A percentile compares a stretch with the other conserved stretches of the same genome.
Conservation (phyloP, 2,329 filamentous ascomycete species). For the Lasiodiplodia citricola region DNA sequence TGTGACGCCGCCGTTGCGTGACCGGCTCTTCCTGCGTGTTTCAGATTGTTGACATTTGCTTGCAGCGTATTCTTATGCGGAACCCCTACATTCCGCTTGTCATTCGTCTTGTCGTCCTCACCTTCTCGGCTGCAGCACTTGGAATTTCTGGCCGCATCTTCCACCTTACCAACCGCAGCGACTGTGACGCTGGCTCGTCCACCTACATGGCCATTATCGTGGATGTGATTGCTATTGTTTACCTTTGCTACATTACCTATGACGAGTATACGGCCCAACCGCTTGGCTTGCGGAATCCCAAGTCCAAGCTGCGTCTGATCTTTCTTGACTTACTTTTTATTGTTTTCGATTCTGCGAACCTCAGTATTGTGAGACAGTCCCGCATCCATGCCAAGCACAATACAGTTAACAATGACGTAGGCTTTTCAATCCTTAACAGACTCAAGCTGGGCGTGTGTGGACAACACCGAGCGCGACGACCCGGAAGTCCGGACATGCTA, state of each 20-base stretch:
- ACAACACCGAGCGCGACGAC: conserved; percentile 19
- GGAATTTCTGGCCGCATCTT: conserved; percentile 79
- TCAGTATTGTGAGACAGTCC: conserved; percentile 62
- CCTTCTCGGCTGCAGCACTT: conserved; percentile 81
- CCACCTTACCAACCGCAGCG: conserved; percentile 59
- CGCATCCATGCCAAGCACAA: neutral
- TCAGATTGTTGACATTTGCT: conserved; percentile 19
- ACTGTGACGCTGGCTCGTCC: conserved; percentile 60
- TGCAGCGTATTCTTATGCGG: conserved; percentile 67
- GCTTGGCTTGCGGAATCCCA: conserved; percentile 80
- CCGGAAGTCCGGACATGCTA: conserved; percentile 33
- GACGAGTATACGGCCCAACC: conserved; percentile 97
- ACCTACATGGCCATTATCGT: conserved; percentile 88
- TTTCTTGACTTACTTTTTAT: conserved; percentile 95
- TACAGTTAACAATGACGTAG: conserved; percentile 9
- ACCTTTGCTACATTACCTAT: conserved; percentile 91
- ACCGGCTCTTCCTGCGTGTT: conserved; percentile 13
- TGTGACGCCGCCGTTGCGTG: conserved; percentile 19
- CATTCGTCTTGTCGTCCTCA: conserved; percentile 81
- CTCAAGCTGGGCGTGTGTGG: conserved; percentile 58
- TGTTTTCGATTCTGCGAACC: conserved; percentile 93
- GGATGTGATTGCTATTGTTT: conserved; percentile 85
- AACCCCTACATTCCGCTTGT: conserved; percentile 85
- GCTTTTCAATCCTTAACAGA: conserved; percentile 83
- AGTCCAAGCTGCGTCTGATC: conserved; percentile 86